phyloP scores from a whole-genome alignment of 164 flowering plant genomes.

The Pachysandra terminalis region DNA sequence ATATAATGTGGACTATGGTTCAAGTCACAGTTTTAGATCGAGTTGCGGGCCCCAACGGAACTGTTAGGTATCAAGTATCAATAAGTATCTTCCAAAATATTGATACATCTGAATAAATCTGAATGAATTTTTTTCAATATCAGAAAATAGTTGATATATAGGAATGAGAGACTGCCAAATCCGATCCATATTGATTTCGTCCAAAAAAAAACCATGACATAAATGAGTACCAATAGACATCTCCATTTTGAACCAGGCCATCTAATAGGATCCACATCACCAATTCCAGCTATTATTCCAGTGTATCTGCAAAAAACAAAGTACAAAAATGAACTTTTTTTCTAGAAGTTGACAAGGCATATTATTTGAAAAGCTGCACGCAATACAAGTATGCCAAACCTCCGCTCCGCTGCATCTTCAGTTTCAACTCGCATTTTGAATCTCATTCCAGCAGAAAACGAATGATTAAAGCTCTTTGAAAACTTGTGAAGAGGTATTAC shows the following conservation, averaged over 20 bases:
- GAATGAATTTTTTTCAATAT: too few species aligned
- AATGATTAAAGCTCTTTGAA: conserved; percentile 49
- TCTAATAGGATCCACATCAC: conserved; percentile 75
- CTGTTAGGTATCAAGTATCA: too few species aligned
- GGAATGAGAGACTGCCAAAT: too few species aligned
- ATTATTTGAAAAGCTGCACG: neutral
- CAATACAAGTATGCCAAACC: conserved; percentile 34
- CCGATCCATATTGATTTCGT: too few species aligned
- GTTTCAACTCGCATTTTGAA: conserved; percentile 83
- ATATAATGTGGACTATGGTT: too few species aligned
- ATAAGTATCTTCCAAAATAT: too few species aligned
- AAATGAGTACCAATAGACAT: conserved; percentile 64
- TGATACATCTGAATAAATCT: too few species aligned
- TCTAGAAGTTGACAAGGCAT: neutral
- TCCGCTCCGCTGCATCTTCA: conserved; percentile 86
- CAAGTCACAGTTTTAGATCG: too few species aligned
- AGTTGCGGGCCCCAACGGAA: too few species aligned
- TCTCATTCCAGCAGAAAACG: conserved; percentile 67
- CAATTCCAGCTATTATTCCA: conserved; percentile 66
- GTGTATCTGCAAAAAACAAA: conserved; percentile 46
- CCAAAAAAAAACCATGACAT: neutral
- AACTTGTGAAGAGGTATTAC: conserved; percentile 65
- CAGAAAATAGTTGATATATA: too few species aligned
- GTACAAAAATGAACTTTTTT: neutral
- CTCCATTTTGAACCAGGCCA: conserved; percentile 95